A percentile compares a stretch with the other conserved stretches of the same genome.
Evolutionary conservation across 176 grass and related monocot genomes (phyloP).

Genomic region (Bonia amplexicaulis): DNA sequence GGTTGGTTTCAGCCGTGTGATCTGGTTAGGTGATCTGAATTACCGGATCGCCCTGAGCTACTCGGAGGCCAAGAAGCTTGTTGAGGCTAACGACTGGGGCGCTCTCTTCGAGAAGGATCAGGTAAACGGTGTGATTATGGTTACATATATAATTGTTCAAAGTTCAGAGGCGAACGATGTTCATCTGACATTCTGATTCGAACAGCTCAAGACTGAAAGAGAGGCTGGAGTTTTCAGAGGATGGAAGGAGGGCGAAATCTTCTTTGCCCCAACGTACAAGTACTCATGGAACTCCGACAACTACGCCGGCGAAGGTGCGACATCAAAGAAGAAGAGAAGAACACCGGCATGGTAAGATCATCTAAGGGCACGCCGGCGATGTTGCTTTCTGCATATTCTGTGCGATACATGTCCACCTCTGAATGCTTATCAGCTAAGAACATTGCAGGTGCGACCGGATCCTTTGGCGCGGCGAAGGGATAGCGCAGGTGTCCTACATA

Average conservation of each 20-base stretch:
- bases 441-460: conserved; percentile 77
- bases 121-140: background rate
- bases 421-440: background rate
- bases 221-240: conserved; percentile 71
- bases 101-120: conserved; percentile 89
- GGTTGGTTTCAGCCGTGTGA: conserved; percentile 45
- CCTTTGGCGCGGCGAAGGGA: conserved; percentile 81
- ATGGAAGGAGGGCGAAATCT: conserved; percentile 79
- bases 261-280: conserved; percentile 90
- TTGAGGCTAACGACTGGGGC: conserved; percentile 64
- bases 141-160: background rate
- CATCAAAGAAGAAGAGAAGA: conserved; percentile 86
- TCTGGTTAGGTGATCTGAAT: conserved; percentile 86
- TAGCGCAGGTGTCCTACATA: conserved; percentile 77
- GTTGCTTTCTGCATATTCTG: background rate
- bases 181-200: background rate
- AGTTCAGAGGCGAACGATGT: background rate
- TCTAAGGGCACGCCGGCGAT: background rate
- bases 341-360: conserved; percentile 78
- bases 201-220: conserved; percentile 73
- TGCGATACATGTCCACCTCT: background rate
- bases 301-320: conserved; percentile 53
- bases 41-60: conserved; percentile 81
- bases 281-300: conserved; percentile 79
- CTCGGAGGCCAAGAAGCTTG: conserved; percentile 57